Conservation (phyloP, 2,329 filamentous ascomycete species). For the Colletotrichum destructivum region DNA sequence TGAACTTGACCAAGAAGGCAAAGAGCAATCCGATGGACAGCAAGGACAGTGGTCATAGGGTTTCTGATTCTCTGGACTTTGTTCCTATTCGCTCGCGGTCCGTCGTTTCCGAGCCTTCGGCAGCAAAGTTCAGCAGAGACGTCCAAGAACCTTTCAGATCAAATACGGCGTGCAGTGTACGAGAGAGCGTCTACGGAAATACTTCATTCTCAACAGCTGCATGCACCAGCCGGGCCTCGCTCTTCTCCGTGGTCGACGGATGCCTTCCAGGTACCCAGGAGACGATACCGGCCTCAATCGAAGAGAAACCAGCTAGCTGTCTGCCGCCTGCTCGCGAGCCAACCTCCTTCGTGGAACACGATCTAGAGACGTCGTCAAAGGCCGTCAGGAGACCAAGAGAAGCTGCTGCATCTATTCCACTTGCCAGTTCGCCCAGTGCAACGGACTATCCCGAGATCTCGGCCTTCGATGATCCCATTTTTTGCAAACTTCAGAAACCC, state of each 20-base stretch:
- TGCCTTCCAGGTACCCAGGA: constrained; percentile 11
- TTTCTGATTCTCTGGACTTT: constrained; percentile 7
- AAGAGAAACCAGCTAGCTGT: not conserved
- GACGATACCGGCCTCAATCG: constrained; percentile 12
- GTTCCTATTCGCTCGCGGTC: constrained; percentile 31
- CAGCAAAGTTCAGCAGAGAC: constrained; percentile 6
- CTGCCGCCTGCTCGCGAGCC: constrained; percentile 15
- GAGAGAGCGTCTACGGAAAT: constrained; percentile 1
- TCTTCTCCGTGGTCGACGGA: constrained; percentile 3
- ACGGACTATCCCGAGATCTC: constrained; percentile 5
- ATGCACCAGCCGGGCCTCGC: constrained; percentile 24
- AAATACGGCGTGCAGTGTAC: not conserved
- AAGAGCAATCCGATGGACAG: not conserved
- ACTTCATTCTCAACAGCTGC: constrained; percentile 8
- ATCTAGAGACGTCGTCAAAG: not conserved
- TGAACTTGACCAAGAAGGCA: constrained; percentile 14
- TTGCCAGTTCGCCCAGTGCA: not conserved
- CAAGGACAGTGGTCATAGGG: not conserved
- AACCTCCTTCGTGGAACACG: constrained; percentile 24
- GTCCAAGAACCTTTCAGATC: not conserved
- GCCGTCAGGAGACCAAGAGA: not conserved
- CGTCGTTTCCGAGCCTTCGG: not conserved
- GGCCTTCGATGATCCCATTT: not conserved
- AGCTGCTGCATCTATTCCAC: not conserved
- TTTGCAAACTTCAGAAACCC: not conserved